Conservation (phyloP, 2,329 filamentous ascomycete genomes). For the Exophiala bonariae region DNA sequence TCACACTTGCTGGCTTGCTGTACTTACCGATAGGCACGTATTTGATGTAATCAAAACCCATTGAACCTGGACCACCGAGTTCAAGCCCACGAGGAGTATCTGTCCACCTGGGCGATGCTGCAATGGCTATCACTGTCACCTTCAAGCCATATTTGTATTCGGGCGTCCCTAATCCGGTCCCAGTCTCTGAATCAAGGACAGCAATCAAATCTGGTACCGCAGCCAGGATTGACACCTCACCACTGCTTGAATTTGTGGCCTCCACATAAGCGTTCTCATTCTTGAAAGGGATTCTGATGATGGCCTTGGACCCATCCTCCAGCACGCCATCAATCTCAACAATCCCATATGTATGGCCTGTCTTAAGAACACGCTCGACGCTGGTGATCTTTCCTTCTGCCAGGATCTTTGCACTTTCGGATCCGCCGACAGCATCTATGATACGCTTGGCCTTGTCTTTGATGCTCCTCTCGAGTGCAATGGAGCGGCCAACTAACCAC, state of each 20-base stretch:
- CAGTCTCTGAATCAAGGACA: slow-evolving; percentile 57
- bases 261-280: slow-evolving; percentile 59
- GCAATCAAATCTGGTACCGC: slow-evolving; percentile 59
- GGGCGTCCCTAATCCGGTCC: slow-evolving; percentile 57
- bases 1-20: slow-evolving; percentile 29
- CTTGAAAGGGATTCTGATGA: slow-evolving; percentile 68
- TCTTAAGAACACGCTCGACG: slow-evolving; percentile 55
- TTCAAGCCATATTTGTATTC: slow-evolving; percentile 54
- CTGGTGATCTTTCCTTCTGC: slow-evolving; percentile 65
- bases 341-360: slow-evolving; percentile 56
- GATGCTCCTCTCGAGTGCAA: slow-evolving; percentile 44
- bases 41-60: slow-evolving; percentile 32
- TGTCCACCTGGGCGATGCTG: slow-evolving; percentile 60
- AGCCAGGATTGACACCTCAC: slow-evolving; percentile 41
- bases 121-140: slow-evolving; percentile 53
- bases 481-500: slow-evolving; percentile 60
- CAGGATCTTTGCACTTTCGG: slow-evolving; percentile 55
- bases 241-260: background rate
- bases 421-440: slow-evolving; percentile 43
- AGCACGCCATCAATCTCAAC: slow-evolving; percentile 55
- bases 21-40: slow-evolving; percentile 27
- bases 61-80: slow-evolving; percentile 51
- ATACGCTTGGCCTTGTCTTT: slow-evolving; percentile 59
- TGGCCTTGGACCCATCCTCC: slow-evolving; percentile 30
- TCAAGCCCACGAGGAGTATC: slow-evolving; percentile 49